Percentiles rank a stretch among this genome's conserved stretches.
Evolutionary conservation across 306 rosid genomes (phyloP).

Genomic region (Calophaca sinica): DNA sequence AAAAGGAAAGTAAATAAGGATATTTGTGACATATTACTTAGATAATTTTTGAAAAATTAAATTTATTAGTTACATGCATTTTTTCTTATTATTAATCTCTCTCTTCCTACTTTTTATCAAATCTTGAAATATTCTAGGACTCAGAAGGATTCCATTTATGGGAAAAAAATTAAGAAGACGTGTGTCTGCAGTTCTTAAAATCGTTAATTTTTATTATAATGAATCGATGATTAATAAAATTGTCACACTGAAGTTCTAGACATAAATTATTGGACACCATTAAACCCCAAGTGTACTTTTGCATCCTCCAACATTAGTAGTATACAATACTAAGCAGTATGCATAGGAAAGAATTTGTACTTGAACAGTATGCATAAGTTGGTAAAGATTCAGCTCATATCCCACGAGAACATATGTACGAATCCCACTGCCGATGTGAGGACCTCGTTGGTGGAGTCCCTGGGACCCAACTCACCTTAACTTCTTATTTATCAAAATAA

Average conservation of each 20-base stretch:
- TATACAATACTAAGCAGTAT: not conserved
- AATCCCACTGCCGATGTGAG: too few relatives aligned
- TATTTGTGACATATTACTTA: slow-evolving; percentile 3
- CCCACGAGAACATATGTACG: too few relatives aligned
- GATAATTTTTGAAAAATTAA: not conserved
- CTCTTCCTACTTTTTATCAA: not conserved
- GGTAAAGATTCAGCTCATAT: too few relatives aligned
- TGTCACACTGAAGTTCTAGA: slow-evolving; percentile 24
- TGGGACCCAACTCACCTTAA: too few relatives aligned
- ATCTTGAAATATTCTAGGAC: not conserved
- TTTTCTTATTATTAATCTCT: not conserved
- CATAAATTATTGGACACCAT: slow-evolving; percentile 13
- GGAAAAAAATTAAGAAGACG: not conserved
- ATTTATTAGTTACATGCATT: slow-evolving; percentile 1
- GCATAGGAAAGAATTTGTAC: not conserved
- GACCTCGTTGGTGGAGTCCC: too few relatives aligned
- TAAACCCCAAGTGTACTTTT: slow-evolving; percentile 26
- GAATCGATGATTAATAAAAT: slow-evolving; percentile 14
- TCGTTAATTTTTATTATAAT: not conserved
- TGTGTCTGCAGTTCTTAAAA: slow-evolving; percentile 24
- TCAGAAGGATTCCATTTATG: slow-evolving; percentile 6
- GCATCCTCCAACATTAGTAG: slow-evolving; percentile 21
- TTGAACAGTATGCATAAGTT: too few relatives aligned
- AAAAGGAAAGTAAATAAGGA: not conserved
- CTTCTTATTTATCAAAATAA: too few relatives aligned